Conservation (phyloP, 2,329 filamentous ascomycete species). For the Hymenotorrendiella dingleyae region DNA sequence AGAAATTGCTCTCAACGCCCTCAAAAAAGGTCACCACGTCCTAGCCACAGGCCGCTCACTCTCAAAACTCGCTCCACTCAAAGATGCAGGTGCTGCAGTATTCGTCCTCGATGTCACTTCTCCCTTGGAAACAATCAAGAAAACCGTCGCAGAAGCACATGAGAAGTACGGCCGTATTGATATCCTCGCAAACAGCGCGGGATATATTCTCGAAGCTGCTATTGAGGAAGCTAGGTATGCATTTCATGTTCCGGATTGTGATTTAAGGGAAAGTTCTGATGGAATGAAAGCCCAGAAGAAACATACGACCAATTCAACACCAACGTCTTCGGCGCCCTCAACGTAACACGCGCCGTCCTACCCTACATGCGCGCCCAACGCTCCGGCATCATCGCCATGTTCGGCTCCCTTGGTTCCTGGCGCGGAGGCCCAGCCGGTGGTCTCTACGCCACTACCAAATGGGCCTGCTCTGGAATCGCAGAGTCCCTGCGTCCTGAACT, state of each 20-base stretch:
- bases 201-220: conserved; percentile 36
- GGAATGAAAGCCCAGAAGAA: conserved; percentile 33
- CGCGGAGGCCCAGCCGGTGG: conserved; percentile 34
- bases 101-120: conserved; percentile 38
- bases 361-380: conserved; percentile 39
- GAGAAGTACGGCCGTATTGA: conserved; percentile 37
- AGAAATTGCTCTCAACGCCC: conserved; percentile 37
- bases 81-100: conserved; percentile 32
- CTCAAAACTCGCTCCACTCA: conserved; percentile 31
- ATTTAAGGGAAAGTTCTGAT: conserved; percentile 24
- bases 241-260: conserved; percentile 17
- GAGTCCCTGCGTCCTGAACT: conserved; percentile 40
- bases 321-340: conserved; percentile 48
- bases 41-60: conserved; percentile 41
- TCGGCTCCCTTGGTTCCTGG: conserved; percentile 41
- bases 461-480: conserved; percentile 36
- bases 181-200: conserved; percentile 42
- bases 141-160: conserved; percentile 33
- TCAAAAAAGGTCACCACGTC: conserved; percentile 39
- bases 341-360: conserved; percentile 41
- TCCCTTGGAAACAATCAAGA: conserved; percentile 31
- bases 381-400: conserved; percentile 40
- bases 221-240: conserved; percentile 39
- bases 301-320: conserved; percentile 40
- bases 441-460: conserved; percentile 43